Evolutionary conservation across 2,329 filamentous ascomycete species (phyloP).

Genomic region (Plenodomus biglobosus): DNA sequence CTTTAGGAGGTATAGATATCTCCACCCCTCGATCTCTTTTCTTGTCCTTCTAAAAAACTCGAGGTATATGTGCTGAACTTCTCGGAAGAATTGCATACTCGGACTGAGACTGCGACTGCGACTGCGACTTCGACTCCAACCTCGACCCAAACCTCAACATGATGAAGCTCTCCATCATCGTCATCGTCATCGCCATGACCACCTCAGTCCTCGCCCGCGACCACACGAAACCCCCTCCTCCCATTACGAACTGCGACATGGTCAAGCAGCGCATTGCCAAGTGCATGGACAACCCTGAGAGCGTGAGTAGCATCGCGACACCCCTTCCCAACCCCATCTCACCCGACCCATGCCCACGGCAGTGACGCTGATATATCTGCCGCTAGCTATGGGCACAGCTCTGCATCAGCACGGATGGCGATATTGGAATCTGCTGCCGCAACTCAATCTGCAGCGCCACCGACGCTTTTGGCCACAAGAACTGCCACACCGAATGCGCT

Average conservation of each 20-base stretch:
- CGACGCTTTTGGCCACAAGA: neutral
- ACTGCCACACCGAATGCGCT: neutral
- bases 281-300: neutral
- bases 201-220: neutral
- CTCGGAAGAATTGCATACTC: too few relatives aligned
- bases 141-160: neutral
- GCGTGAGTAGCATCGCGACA: neutral
- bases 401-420: too few relatives aligned
- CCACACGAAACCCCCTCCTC: neutral
- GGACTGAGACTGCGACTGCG: too few relatives aligned
- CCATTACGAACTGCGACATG: neutral
- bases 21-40: too few relatives aligned
- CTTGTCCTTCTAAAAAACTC: too few relatives aligned
- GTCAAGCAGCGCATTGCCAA: neutral
- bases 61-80: neutral
- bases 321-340: neutral
- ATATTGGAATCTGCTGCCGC: neutral
- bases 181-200: neutral
- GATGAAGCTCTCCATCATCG: neutral
- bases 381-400: neutral
- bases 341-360: neutral
- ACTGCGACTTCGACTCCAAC: neutral
- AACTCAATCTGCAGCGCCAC: neutral
- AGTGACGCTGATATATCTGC: too few relatives aligned
- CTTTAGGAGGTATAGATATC: too few relatives aligned